Evolutionary conservation across 2,329 filamentous ascomycete species (phyloP), one percentile per base, ranked within the genome.

Genomic region (Talaromyces funiculosus): DNA sequence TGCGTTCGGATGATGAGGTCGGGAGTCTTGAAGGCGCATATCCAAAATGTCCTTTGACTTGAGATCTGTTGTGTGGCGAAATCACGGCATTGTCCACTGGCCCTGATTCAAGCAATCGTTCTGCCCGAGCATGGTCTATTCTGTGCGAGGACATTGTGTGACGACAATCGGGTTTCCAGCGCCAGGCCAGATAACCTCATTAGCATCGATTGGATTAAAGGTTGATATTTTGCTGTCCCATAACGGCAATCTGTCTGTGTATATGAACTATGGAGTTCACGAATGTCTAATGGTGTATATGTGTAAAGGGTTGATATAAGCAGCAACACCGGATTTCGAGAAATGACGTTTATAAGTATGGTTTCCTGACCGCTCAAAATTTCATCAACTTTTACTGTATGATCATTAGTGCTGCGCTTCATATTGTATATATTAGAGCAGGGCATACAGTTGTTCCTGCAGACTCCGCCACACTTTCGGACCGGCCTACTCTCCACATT

Each of bases 91-190:
- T 67, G 64, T 66, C 64, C 61, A 62, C 49, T 57, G 68, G 56
- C 53, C 64, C 65, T 59, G 64, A 59, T 64, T 70, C 65, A 64
- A 64, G 69, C 47, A 69, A 61, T 63, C 67, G 67, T 62, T 69
- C 67, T 68, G 67, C 68, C 64, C 69, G 69, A 64, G 67, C 65
- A 51, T 67, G 68, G 64, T 69, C 69, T 65, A 65, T 63, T 65
- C 64, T 73, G 67, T 73, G 67, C 65, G 69, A 73, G 64, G 71
- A 68, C 75, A 77, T 77, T 63, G 65, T 72, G 67, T 59, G 67
- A 72, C 65, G 62, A 62, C 59, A 61, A 59, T 53, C 61, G 60
- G 67, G 63, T 63, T 64, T 64, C 67, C 63, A 65, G 65, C 62
- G 68, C 61, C 66, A 68, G 67, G 67, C 61, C 65, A 66, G 53